Evolutionary conservation across 2,329 filamentous ascomycete genomes (phyloP), one percentile per base, ranked within the genome.

Genomic region (Magnaporthiopsis incrustans): DNA sequence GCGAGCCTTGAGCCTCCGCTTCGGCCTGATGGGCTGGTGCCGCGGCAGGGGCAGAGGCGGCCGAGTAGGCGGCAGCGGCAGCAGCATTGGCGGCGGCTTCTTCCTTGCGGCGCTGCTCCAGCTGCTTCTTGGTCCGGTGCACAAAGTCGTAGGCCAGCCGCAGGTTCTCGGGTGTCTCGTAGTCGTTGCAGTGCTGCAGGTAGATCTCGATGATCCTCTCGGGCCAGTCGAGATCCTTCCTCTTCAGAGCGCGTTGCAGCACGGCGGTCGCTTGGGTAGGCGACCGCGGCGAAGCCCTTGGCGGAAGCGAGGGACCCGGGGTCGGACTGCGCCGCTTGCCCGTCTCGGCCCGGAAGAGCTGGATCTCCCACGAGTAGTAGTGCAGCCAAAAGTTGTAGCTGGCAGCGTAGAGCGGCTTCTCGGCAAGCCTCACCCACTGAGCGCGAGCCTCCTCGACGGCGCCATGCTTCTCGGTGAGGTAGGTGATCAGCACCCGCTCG

Each of bases 361-460:
- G 82, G 82, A 98, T 89, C 76, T 98, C 95, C 89, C 92, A 98
- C 63, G 89, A 82, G 76, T 97, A 97, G 75, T 92, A 97, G 58
- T 88, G 87, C 64, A 93, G 82, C 95, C 95, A 99, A 74, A 98
- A 98, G 70, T 97, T 92, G 72, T 93, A 92, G 69, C 87, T 93
- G 69, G 92, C 85, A 35, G 87, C 87, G 64, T 92, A 78, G 4
- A 86, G 86, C 25, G 83, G 80, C n/a, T 85, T 78, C 27, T 85
- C 74, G 4, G 81, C 83, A 35, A 98, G 81, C 25, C 85, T 84
- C 68, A 89, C 86, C 87, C 91, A 98, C 60, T 90, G 85, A 22
- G 83, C 82, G 56, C 95, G 86, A 2, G 94, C 95, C 64, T 88
- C 88, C 26, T 91, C 85, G 63, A 91, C 79, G 57, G 90, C 89